Evolutionary conservation across 768 basidiomycete species (phyloP).

Genomic region (Coprinellus aureogranulatus): DNA sequence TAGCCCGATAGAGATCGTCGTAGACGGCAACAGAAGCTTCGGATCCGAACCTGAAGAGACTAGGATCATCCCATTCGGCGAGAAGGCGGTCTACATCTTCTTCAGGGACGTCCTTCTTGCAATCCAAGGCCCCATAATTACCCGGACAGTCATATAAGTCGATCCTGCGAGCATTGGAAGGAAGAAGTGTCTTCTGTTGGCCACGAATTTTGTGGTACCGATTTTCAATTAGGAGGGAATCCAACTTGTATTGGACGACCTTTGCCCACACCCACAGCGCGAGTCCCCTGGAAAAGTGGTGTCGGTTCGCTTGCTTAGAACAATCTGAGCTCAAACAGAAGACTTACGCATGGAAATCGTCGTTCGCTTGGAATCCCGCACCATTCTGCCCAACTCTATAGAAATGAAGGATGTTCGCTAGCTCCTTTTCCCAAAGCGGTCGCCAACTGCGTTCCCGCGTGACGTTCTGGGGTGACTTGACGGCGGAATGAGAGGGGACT

Average conservation of each 20-base stretch:
- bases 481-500: conserved; percentile 20
- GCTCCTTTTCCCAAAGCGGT: conserved; percentile 24
- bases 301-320: neutral
- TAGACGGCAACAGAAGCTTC: conserved; percentile 2
- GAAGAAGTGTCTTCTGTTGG: conserved; percentile 20
- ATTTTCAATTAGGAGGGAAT: conserved; percentile 14
- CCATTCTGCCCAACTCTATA: conserved; percentile 17
- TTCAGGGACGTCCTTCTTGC: conserved; percentile 15
- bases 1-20: conserved; percentile 2
- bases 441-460: conserved; percentile 26
- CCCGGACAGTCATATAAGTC: conserved; percentile 22
- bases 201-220: conserved; percentile 16
- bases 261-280: conserved; percentile 23
- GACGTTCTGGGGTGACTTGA: conserved; percentile 27
- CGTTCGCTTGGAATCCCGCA: conserved; percentile 16
- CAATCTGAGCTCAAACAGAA: neutral
- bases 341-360: conserved; percentile 20
- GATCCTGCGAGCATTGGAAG: conserved; percentile 18
- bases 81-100: conserved; percentile 3
- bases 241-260: conserved; percentile 19
- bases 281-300: conserved; percentile 13
- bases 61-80: conserved; percentile 7
- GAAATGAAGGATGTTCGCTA: conserved; percentile 19
- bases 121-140: conserved; percentile 13
- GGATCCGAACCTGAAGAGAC: conserved; percentile 9